Base-by-base conservation (phyloP, 2,329 filamentous ascomycete species). In the Diaporthe nobilis region DNA sequence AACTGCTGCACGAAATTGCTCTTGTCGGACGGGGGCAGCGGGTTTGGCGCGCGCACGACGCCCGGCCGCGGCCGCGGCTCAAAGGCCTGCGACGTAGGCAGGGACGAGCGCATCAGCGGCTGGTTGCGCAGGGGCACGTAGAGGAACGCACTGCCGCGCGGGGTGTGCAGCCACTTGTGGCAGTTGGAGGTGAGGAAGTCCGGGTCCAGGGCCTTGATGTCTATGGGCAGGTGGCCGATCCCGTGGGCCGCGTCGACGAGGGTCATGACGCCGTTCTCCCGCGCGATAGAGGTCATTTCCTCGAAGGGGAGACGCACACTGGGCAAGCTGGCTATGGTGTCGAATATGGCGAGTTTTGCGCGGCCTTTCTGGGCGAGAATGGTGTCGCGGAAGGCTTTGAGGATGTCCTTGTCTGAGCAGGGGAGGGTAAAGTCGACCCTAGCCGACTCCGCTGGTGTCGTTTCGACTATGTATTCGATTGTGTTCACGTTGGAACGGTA, bases 181-280 rank as follows among this genome's bases (percentile, higher is more conserved):
- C 92, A 94, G 83, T 98, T 98, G 74, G 89, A 93, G 20, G 96
- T 89, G 81, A 97, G 94, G 85, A 98, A 98, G 83, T 98, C 96
- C 0, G 95, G 92, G 77, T 95, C 90, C 2, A 95, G 85, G 5
- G 85, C 83, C 0, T 82, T 78, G 20, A 98, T 84, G 82, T 97
- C 90, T 9, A 98, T 83, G 1, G 89, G 87, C 10, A 98, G 88
- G 83, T 97, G 93, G 2, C 96, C 96, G 34, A 97, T 85, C 1
- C 93, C 93, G 83, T 98, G 96, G 0, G 96, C 96, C 15, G 91
- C 96, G 82, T 98, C 96, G 51, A 98, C 87, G 25, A 95, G 86
- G 79, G 93, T 95, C 73, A 96, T 81, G 3, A 98, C 86, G 0
- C 89, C 90, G 39, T 92, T 86, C 73, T 92, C 89, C 57, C 88